These are phyloP conservation scores for Trypanosoma cruzi DNA, from an alignment of 208 protist species.

Conservation along the genomic window DNA sequence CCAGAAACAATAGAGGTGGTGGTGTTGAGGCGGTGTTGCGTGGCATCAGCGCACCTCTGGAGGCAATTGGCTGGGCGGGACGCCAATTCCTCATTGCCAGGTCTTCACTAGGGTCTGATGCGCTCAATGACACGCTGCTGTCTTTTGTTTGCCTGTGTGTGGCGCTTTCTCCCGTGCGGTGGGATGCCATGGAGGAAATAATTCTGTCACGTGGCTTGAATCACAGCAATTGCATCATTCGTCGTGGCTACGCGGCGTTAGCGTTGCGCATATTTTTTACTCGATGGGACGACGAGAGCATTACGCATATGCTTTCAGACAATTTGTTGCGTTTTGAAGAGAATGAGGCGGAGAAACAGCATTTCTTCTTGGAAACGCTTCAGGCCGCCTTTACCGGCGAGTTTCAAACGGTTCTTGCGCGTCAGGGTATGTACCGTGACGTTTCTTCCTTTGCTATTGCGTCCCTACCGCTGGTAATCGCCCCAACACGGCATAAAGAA, in stretches of 20 bases:
- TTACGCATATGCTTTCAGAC: not conserved
- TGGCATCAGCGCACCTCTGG: not conserved
- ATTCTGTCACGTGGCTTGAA: slow-evolving; percentile 14
- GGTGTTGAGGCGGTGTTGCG: slow-evolving; percentile 2
- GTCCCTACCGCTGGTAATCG: slow-evolving; percentile 2
- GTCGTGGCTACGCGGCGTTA: slow-evolving; percentile 26
- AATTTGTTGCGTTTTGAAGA: not conserved
- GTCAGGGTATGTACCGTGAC: not conserved
- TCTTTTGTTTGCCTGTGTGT: slow-evolving; percentile 23
- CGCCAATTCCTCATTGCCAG: slow-evolving; percentile 9
- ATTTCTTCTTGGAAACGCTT: slow-evolving; percentile 14
- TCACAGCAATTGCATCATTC: slow-evolving; percentile 14
- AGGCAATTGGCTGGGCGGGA: slow-evolving; percentile 3
- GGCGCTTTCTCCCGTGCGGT: not conserved
- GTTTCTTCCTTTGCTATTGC: not conserved
- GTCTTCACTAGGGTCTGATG: not conserved
- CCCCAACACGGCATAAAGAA: not conserved
- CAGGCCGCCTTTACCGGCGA: slow-evolving; percentile 24
- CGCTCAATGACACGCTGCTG: slow-evolving; percentile 11
- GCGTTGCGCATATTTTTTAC: slow-evolving; percentile 9
- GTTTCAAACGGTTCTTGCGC: slow-evolving; percentile 7
- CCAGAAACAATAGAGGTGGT: not conserved
- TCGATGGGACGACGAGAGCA: slow-evolving; percentile 9
- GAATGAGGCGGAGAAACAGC: not conserved
- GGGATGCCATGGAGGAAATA: slow-evolving; percentile 15